A percentile compares a stretch with the other conserved stretches of the same genome.
Evolutionary conservation across 2,329 filamentous ascomycete genomes (phyloP).

Genomic region (Coniosporium tulheliwenetii): DNA sequence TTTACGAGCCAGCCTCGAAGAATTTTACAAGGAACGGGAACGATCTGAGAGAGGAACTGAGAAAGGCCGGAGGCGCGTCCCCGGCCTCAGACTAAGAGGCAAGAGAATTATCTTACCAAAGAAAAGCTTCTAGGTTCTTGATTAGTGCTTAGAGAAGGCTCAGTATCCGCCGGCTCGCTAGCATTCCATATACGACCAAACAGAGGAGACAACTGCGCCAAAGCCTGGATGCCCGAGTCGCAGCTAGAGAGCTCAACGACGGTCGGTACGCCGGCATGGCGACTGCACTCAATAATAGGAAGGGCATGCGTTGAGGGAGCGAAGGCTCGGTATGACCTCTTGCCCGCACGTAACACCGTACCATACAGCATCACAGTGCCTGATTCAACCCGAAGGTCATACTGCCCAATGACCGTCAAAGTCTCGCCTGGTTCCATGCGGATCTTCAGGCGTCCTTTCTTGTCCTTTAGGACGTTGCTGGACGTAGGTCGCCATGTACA

Average conservation of each 20-base stretch:
- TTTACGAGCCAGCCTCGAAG: no score
- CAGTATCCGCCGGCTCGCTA: constrained; percentile 15
- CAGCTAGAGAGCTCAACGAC: no score
- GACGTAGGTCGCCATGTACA: constrained; percentile 2
- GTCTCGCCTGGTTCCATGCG: constrained; percentile 14
- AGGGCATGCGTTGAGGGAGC: constrained; percentile 56
- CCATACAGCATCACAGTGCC: constrained; percentile 53
- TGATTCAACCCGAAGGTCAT: constrained; percentile 42
- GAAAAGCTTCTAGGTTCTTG: no score
- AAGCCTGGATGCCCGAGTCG: constrained; percentile 23
- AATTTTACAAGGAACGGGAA: no score
- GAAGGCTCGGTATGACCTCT: constrained; percentile 39
- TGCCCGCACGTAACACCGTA: constrained; percentile 38
- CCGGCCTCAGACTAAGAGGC: no score
- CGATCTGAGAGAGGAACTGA: no score
- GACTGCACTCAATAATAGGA: constrained; percentile 40
- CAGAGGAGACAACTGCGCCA: constrained; percentile 48
- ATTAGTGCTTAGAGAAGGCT: no score
- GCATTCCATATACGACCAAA: constrained; percentile 51
- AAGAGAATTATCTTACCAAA: no score
- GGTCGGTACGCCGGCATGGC: no score
- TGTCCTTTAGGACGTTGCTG: constrained; percentile 6
- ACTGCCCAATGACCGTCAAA: constrained; percentile 43
- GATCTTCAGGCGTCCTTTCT: constrained; percentile 5
- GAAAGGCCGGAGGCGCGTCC: no score